Evolutionary conservation across 305 asterid genomes (phyloP).

Genomic region (Ruellia speciosa): DNA sequence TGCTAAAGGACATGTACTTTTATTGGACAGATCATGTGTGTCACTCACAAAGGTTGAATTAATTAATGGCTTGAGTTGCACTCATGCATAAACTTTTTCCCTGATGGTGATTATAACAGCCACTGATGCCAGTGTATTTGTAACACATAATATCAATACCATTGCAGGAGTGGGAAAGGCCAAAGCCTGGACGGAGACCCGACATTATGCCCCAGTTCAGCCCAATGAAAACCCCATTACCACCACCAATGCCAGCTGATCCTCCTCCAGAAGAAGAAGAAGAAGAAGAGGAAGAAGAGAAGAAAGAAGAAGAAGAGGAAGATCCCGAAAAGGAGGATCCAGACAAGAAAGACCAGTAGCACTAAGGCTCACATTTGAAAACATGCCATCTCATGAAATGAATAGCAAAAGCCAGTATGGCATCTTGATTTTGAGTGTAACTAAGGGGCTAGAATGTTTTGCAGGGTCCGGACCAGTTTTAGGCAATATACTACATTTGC

Average conservation of each 20-base stretch:
- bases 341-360: constrained; percentile 27
- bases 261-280: constrained; percentile 49
- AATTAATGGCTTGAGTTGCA: too few species aligned
- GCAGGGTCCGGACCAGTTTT: too few species aligned
- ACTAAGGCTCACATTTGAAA: not conserved
- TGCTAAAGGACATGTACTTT: too few species aligned
- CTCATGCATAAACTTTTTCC: too few species aligned
- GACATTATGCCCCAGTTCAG: constrained; percentile 66
- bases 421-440: too few species aligned
- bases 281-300: constrained; percentile 52
- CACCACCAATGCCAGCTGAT: constrained; percentile 59
- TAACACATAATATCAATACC: not conserved
- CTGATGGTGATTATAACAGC: too few species aligned
- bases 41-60: too few species aligned
- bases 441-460: too few species aligned
- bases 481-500: too few species aligned
- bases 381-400: not conserved
- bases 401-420: not conserved
- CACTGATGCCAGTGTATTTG: too few species aligned
- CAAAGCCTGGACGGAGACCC: constrained; percentile 60
- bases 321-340: constrained; percentile 49
- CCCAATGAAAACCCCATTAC: constrained; percentile 73
- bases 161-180: constrained; percentile 81
- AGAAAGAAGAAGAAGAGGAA: constrained; percentile 48
- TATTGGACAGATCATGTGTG: too few species aligned